Evolutionary conservation across 805 yeast genomes (phyloP).

Genomic region (Lachancea mirantina): DNA sequence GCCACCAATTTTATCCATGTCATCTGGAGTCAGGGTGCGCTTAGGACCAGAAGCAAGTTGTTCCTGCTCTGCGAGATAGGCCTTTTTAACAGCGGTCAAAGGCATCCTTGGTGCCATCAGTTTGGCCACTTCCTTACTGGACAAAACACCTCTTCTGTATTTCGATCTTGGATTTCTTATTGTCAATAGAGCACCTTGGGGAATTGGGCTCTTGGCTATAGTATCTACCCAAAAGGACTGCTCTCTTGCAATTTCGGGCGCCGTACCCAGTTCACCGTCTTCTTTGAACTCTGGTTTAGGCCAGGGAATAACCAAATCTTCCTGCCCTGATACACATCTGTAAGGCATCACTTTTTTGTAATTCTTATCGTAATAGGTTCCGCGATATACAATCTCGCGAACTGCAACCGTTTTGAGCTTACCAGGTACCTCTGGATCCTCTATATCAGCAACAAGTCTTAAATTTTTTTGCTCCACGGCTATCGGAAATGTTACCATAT

Average conservation of each 20-base stretch:
- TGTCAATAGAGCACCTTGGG: conserved; percentile 54
- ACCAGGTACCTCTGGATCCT: conserved; percentile 51
- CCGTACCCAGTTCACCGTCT: conserved; percentile 55
- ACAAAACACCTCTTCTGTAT: conserved; percentile 55
- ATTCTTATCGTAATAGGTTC: conserved; percentile 64
- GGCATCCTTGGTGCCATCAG: conserved; percentile 76
- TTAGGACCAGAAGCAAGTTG: conserved; percentile 39
- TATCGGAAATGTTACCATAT: conserved; percentile 62
- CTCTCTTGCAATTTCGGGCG: conserved; percentile 49
- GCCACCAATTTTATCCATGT: conserved; percentile 37
- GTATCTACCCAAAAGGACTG: conserved; percentile 71
- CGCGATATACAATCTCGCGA: conserved; percentile 60
- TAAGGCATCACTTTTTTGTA: conserved; percentile 68
- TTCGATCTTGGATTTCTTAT: conserved; percentile 74
- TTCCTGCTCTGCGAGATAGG: conserved; percentile 49
- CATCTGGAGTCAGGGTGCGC: conserved; percentile 36
- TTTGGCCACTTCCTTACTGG: conserved; percentile 54
- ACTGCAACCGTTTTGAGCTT: conserved; percentile 67
- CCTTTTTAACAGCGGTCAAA: conserved; percentile 52
- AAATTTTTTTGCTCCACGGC: conserved; percentile 54
- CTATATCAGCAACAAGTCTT: conserved; percentile 71
- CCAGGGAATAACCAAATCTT: conserved; percentile 77
- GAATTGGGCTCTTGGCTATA: conserved; percentile 60
- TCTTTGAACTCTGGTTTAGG: conserved; percentile 55
- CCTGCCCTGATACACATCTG: conserved; percentile 67